Evolutionary conservation across 2,329 filamentous ascomycete species (phyloP), one percentile per base, ranked within the genome.

Genomic region (Xylariaceae sp.): DNA sequence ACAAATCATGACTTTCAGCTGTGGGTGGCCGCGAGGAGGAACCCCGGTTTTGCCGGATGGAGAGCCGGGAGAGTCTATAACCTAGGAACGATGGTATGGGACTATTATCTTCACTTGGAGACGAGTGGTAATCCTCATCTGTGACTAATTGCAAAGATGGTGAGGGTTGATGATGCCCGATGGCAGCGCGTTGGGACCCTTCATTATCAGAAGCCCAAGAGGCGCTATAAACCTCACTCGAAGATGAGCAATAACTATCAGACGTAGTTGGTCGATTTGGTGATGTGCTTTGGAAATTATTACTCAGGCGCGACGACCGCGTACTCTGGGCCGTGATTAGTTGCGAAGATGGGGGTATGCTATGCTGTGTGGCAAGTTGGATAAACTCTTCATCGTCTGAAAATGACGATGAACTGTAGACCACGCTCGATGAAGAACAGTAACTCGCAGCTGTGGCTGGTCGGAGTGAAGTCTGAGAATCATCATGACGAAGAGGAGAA

Each of bases 261-360:
- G 50, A 42, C 30, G 44, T 29, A n/a, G 29, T 39, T 30, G 42
- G 35, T 19, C 34, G 53, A 41, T 51, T 29, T 54, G 7, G 47
- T 32, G 43, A 50, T 51, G 47, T 29, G 40, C n/a, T 55, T 55
- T 60, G 37, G 26, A 40, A 19, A 53, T 53, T 19, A 19, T 19
- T 19, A 19, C 19, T 39, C 27, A 55, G 47, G 50, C 52, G 52
- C 52, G 50, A 37, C n/a, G 47, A 51, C 19, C 42, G 56, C 30
- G 46, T 51, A 35, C 29, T 41, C 47, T 54, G 54, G 58, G 54
- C 58, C 54, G 58, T 48, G 50, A 58, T 52, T 59, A 35, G 50
- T 46, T 60, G 59, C 47, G 55, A 55, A 31, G 53, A 52, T 57
- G 49, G 49, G 12, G 54, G 52, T 50, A 34, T 39, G 47, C 53